Evolutionary conservation across 2,329 filamentous ascomycete genomes (phyloP), one percentile per base, ranked within the genome.

Genomic region (Iodosphaeria phyllophila): DNA sequence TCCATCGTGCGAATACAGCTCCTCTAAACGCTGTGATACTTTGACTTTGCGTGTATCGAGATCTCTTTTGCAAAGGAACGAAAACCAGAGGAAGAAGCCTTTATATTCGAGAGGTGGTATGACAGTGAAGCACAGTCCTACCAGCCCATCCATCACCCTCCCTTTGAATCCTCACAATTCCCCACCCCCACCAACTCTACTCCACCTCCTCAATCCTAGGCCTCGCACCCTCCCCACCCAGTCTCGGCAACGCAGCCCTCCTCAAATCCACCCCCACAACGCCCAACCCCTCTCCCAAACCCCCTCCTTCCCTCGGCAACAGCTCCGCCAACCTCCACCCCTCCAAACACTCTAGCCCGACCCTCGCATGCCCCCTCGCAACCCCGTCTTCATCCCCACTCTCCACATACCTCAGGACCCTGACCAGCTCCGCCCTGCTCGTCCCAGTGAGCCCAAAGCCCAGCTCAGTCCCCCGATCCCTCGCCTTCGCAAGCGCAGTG

Each of bases 301-400:
- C 13, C 47, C 32, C n/a, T n/a, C n/a, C n/a, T n/a, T n/a, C n/a
- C n/a, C n/a, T n/a, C 13, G 53, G 56, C 20, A 67, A 41, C 28
- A 69, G 34, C 26, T 45, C 53, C 27, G 60, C 56, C 42, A 73
- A 47, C 29, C 60, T 56, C 64, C 67, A 73, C 29, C 59, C 64
- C 35, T 71, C 60, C 31, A 82, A 40, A 24, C 64, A 73, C 41
- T 79, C 74, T 8, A 70, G 43, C n/a, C 74, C 70, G 35, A 71
- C 71, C 16, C 48, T 50, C 3, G 73, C 73, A 44, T 82, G 74
- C 35, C 71, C 59, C 32, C 59, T 59, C 8, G 78, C 75, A 20
- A 83, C 47, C 1, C 63, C 72, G 40, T 83, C 76, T 13, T 56
- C 60, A 43, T 83, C 76, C 13, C 67, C 71, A 19, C 51, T 56